Evolutionary conservation across 164 flowering plant species (phyloP).

Genomic region (Macadamia tetraphylla): DNA sequence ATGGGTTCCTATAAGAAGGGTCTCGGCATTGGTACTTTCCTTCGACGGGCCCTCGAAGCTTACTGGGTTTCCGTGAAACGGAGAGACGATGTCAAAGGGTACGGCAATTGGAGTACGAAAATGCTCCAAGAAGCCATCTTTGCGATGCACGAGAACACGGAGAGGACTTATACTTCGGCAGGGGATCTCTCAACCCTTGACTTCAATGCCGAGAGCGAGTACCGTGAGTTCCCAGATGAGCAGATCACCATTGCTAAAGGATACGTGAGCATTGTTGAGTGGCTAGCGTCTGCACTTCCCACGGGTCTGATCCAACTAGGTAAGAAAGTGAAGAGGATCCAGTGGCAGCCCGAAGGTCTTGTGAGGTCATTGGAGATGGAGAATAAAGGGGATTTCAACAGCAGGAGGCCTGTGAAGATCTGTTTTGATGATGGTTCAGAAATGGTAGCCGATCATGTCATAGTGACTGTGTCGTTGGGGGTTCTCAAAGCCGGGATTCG

Average conservation of each 20-base stretch:
- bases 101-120: slow-evolving; percentile 39
- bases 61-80: slow-evolving; percentile 37
- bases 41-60: slow-evolving; percentile 45
- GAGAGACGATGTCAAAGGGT: slow-evolving; percentile 21
- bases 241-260: slow-evolving; percentile 94
- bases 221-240: slow-evolving; percentile 69
- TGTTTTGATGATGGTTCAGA: slow-evolving; percentile 65
- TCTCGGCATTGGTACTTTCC: slow-evolving; percentile 61
- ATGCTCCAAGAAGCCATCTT: slow-evolving; percentile 60
- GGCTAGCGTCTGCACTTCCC: slow-evolving; percentile 71
- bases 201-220: slow-evolving; percentile 82
- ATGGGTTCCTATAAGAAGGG: slow-evolving; percentile 5
- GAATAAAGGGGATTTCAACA: slow-evolving; percentile 17
- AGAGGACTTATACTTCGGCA: slow-evolving; percentile 86
- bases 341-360: slow-evolving; percentile 46
- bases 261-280: slow-evolving; percentile 55
- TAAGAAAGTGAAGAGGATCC: slow-evolving; percentile 50
- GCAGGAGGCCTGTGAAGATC: slow-evolving; percentile 55
- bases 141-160: slow-evolving; percentile 68
- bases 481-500: slow-evolving; percentile 70
- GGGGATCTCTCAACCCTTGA: slow-evolving; percentile 63
- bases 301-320: slow-evolving; percentile 55
- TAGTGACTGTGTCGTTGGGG: slow-evolving; percentile 90
- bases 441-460: slow-evolving; percentile 76
- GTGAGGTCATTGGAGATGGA: not conserved